A percentile compares a stretch with the other conserved stretches of the same genome.
These are phyloP conservation scores for Lachnellula arida DNA, from an alignment of 2,329 filamentous ascomycete genomes.

Conservation along the genomic window DNA sequence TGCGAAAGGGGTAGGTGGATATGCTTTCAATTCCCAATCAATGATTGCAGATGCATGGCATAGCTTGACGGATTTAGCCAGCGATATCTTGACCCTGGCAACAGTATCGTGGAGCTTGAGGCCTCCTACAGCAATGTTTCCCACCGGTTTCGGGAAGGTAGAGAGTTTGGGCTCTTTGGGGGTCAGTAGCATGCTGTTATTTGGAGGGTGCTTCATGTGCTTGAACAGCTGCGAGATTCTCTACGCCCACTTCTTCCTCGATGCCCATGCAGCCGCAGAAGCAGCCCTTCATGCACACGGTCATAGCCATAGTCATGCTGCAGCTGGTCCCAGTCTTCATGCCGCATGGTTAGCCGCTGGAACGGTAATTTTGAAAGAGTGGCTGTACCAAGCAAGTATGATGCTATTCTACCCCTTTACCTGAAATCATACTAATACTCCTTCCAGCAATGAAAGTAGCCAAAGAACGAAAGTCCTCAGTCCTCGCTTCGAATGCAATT, in stretches of 20 bases:
- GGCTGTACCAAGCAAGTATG: constrained; percentile 93
- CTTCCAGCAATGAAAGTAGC: constrained; percentile 85
- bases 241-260: constrained; percentile 68
- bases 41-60: constrained; percentile 94
- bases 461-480: constrained; percentile 87
- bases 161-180: constrained; percentile 92
- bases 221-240: constrained; percentile 67
- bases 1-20: constrained; percentile 87
- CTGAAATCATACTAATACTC: constrained; percentile 18
- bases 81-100: constrained; percentile 87
- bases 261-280: constrained; percentile 50
- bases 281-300: constrained; percentile 52
- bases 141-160: constrained; percentile 93
- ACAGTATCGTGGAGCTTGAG: constrained; percentile 93
- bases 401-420: constrained; percentile 23
- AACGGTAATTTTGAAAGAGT: constrained; percentile 91
- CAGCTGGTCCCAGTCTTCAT: constrained; percentile 75
- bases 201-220: constrained; percentile 89
- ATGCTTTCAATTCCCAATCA: constrained; percentile 89
- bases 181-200: constrained; percentile 84
- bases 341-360: constrained; percentile 91
- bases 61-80: constrained; percentile 90
- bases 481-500: constrained; percentile 91
- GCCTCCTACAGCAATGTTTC: constrained; percentile 77
- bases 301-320: constrained; percentile 58